Conservation (phyloP, 768 basidiomycete genomes). For the Boletus barrowsii region DNA sequence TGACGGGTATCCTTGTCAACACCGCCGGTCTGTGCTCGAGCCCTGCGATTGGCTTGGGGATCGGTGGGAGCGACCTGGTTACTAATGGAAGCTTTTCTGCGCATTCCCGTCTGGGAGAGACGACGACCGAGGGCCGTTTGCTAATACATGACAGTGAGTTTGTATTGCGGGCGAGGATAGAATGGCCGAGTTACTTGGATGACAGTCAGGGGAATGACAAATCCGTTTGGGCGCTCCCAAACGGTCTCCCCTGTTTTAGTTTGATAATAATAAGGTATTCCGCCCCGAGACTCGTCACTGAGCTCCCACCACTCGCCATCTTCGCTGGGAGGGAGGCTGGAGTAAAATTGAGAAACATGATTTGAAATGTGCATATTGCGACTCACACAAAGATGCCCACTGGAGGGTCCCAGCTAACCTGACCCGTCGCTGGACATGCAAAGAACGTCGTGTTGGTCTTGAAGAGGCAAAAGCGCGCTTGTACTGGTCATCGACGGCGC, state of each 20-base stretch:
- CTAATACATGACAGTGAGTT: conserved; percentile 33
- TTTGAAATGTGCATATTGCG: conserved; percentile 12
- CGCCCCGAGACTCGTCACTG: conserved; percentile 75
- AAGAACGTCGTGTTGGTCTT: conserved; percentile 73
- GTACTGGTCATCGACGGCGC: conserved; percentile 6
- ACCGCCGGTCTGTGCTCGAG: conserved; percentile 35
- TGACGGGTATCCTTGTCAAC: conserved; percentile 33
- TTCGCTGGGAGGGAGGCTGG: conserved; percentile 74
- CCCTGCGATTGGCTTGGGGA: conserved; percentile 35
- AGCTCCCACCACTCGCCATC: conserved; percentile 98
- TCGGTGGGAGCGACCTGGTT: conserved; percentile 22
- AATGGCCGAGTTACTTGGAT: conserved; percentile 60
- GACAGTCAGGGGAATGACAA: conserved; percentile 87
- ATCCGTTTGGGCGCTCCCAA: conserved; percentile 87
- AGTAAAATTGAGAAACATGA: conserved; percentile 11
- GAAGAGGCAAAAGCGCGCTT: conserved; percentile 3
- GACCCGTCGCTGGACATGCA: conserved; percentile 89
- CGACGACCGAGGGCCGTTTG: conserved; percentile 72
- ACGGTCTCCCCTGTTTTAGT: conserved; percentile 88
- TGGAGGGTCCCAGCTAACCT: conserved; percentile 93
- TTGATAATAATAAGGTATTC: conserved; percentile 91
- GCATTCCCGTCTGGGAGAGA: conserved; percentile 54
- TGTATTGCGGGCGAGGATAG: background rate
- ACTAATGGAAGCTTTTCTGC: conserved; percentile 11
- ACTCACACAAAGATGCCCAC: conserved; percentile 84